phyloP scores from a whole-genome alignment of 176 grass and related monocot genomes.

The Rhynchospora breviuscula region DNA sequence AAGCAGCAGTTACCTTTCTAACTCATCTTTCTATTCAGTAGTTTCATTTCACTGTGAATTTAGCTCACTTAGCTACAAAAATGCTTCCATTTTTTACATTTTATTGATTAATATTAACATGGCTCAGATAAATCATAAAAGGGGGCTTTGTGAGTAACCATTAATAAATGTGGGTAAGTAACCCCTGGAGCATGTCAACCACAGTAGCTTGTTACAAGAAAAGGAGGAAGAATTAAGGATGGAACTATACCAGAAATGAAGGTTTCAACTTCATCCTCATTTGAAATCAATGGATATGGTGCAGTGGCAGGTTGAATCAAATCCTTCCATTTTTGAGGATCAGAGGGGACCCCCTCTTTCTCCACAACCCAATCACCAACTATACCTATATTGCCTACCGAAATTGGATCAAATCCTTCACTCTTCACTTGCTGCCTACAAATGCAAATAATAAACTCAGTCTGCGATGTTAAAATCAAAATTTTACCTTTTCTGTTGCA shows the following conservation, averaged over 20 bases:
- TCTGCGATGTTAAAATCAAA: neutral
- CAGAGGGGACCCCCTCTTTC: slow-evolving; percentile 33
- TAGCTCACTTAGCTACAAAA: neutral
- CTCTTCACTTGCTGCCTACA: slow-evolving; percentile 45
- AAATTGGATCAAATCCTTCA: slow-evolving; percentile 71
- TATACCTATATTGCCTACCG: slow-evolving; percentile 56
- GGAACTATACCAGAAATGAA: slow-evolving; percentile 60
- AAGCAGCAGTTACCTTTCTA: too few species aligned
- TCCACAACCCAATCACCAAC: slow-evolving; percentile 83
- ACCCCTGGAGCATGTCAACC: neutral
- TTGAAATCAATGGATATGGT: slow-evolving; percentile 25
- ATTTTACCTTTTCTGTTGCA: neutral
- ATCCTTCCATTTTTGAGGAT: slow-evolving; percentile 65
- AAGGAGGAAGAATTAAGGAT: slow-evolving; percentile 12
- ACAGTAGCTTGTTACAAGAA: neutral
- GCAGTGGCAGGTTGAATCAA: slow-evolving; percentile 41
- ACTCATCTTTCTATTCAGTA: neutral
- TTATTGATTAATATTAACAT: slow-evolving; percentile 5
- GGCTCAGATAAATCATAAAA: neutral
- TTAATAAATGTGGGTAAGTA: neutral
- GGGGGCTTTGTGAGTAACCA: neutral
- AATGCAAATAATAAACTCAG: slow-evolving; percentile 12
- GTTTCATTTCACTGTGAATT: neutral
- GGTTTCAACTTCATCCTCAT: slow-evolving; percentile 64
- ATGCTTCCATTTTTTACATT: slow-evolving; percentile 1